These are phyloP conservation scores for Spiraea crenata DNA, from an alignment of 331 rosid genomes.

Conservation along the genomic window DNA sequence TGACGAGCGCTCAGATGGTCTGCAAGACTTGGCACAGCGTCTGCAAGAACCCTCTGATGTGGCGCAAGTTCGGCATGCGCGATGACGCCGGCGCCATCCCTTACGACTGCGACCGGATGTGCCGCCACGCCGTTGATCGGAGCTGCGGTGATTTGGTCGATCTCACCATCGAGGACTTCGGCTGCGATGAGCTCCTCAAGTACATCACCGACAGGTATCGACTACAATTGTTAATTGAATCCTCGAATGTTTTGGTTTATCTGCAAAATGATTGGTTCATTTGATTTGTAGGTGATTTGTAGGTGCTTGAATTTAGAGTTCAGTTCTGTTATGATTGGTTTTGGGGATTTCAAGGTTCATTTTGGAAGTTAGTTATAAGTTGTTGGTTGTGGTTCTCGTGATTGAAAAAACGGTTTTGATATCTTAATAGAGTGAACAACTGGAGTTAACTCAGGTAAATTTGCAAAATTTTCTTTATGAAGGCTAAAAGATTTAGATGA, in stretches of 20 bases:
- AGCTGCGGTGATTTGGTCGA: constrained; percentile 19
- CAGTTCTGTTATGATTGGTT: background rate
- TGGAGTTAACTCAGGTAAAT: too few species aligned
- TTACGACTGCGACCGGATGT: constrained; percentile 1
- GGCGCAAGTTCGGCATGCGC: constrained; percentile 26
- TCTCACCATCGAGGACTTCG: constrained; percentile 19
- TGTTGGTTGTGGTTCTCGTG: too few species aligned
- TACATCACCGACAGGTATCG: constrained; percentile 18
- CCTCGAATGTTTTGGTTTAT: background rate
- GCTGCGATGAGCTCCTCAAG: constrained; percentile 15
- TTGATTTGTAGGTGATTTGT: background rate
- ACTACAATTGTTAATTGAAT: too few species aligned
- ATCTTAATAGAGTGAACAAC: too few species aligned
- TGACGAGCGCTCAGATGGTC: constrained; percentile 11
- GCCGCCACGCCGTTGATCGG: constrained; percentile 22
- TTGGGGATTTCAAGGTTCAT: background rate
- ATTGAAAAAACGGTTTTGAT: too few species aligned
- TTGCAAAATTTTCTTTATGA: too few species aligned
- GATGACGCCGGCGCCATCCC: background rate
- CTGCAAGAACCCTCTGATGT: constrained; percentile 29
- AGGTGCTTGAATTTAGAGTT: background rate
- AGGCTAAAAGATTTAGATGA: too few species aligned
- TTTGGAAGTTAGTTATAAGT: too few species aligned
- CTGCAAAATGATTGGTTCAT: too few species aligned
- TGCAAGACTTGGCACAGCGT: constrained; percentile 29